A percentile compares a stretch with the other conserved stretches of the same genome.
phyloP scores from a whole-genome alignment of 1,139 yeast species.

The Pichia sp. region DNA sequence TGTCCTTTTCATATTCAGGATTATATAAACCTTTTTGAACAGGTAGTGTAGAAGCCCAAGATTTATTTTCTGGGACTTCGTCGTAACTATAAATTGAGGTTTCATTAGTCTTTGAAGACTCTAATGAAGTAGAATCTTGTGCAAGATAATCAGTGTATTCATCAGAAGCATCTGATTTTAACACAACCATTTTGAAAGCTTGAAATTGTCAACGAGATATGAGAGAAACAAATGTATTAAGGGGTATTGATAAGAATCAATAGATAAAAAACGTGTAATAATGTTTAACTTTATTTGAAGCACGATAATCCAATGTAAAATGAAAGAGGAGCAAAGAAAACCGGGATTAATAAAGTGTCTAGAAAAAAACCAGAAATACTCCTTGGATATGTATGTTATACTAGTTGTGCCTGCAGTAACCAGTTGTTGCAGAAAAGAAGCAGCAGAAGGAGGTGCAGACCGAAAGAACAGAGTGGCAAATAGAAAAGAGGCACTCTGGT shows the following conservation, averaged over 20 bases:
- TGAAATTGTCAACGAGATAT: neutral
- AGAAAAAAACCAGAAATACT: neutral
- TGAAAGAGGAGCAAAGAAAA: neutral
- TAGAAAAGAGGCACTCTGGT: neutral
- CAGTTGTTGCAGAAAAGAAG: neutral
- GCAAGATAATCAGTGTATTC: constrained; percentile 15
- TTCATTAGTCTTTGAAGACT: constrained; percentile 1
- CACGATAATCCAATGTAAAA: neutral
- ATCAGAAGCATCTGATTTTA: constrained; percentile 24
- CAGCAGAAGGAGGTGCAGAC: neutral
- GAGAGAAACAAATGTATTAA: neutral
- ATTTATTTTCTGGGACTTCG: constrained; percentile 69
- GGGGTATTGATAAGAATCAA: neutral
- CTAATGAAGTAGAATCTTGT: neutral
- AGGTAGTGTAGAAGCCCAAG: constrained; percentile 92
- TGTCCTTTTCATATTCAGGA: constrained; percentile 91
- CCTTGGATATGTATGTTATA: neutral
- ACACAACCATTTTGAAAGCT: constrained; percentile 11
- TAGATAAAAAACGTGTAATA: neutral
- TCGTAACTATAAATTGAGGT: constrained; percentile 50
- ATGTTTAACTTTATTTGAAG: neutral
- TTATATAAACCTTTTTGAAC: constrained; percentile 84
- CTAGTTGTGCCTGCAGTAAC: neutral
- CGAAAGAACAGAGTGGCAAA: neutral
- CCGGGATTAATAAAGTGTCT: neutral